Evolutionary conservation across 352 stramenopile genomes (phyloP), one percentile per base, ranked within the genome.

Genomic region (Pythium aquatile): DNA sequence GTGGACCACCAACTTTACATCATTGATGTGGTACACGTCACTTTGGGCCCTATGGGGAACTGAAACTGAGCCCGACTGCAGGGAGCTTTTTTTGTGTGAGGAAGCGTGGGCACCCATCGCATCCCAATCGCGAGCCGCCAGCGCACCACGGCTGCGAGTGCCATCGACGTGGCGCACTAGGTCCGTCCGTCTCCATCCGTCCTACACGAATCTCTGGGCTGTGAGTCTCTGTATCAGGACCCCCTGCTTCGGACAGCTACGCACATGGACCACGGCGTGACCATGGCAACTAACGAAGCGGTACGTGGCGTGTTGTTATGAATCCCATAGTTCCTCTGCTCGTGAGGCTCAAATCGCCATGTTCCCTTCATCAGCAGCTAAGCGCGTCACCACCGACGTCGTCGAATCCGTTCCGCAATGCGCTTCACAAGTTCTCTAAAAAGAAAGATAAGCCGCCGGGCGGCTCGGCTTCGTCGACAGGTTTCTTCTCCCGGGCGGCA

Each of bases 361-460:
- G 28, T 35, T 51, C 28, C 39, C 2, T 55, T 14, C 47, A 10
- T 24, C 39, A 35, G 29, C 49, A 69, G 55, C 52, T 33, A 7
- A 58, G 52, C 17, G 52, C 52, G 52, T 58, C 52, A 30, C 63
- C 58, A 13, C 65, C 57, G 20, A 66, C 65, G 29, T 85, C 79
- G 39, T 85, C 79, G 10, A 92, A 90, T 60, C 78, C 79, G 42
- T 92, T 94, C 58, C 84, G 84, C 59, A 88, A 79, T 57, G 85
- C 81, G 48, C 70, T 94, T 55, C 82, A 94, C 72, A 94, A 94
- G 56, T 90, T 94, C 51, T 57, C 87, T 59, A 94, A 92, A 70
- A 86, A 92, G 55, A 89, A 94, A 61, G 71, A 89, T 29, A 68
- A 78, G 17, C 65, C 66, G 44, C 53, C 58, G 42, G 30, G 7